A percentile compares a stretch with the other conserved stretches of the same genome.
These are phyloP conservation scores for Hymenoscyphus albidus DNA, from an alignment of 2,329 filamentous ascomycete species.

Conservation along the genomic window DNA sequence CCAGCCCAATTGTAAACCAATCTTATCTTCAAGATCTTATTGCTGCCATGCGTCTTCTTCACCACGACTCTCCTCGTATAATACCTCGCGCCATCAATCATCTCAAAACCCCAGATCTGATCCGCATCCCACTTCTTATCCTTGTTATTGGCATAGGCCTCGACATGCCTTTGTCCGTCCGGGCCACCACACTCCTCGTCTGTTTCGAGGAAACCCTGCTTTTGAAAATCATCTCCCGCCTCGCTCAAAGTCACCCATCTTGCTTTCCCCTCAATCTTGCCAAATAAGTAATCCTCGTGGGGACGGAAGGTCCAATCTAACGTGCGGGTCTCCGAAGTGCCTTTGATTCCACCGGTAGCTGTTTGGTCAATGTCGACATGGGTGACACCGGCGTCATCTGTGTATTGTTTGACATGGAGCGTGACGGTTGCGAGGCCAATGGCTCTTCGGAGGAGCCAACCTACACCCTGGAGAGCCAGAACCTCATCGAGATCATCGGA, in stretches of 20 bases:
- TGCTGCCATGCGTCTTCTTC: conserved; percentile 33
- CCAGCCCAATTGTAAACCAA: conserved; percentile 42
- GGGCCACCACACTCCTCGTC: conserved; percentile 41
- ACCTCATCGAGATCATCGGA: conserved; percentile 56
- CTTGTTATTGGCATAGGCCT: conserved; percentile 47
- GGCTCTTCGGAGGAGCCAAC: conserved; percentile 58
- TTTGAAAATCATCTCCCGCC: conserved; percentile 40
- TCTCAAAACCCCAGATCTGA: conserved; percentile 49
- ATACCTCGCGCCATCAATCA: conserved; percentile 39
- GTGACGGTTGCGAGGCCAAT: conserved; percentile 57
- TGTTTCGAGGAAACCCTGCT: conserved; percentile 48
- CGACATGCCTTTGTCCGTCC: conserved; percentile 42
- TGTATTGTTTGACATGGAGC: conserved; percentile 41
- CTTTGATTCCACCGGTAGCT: conserved; percentile 59
- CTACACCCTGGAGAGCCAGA: conserved; percentile 54
- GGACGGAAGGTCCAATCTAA: conserved; percentile 52
- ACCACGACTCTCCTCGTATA: conserved; percentile 38
- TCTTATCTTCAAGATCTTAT: conserved; percentile 37
- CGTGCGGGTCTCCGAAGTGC: conserved; percentile 53
- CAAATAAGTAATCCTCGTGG: conserved; percentile 62
- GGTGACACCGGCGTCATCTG: conserved; percentile 38
- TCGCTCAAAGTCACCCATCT: conserved; percentile 39
- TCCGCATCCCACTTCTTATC: conserved; percentile 50
- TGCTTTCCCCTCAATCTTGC: conserved; percentile 48
- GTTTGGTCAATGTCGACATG: conserved; percentile 58